Base-by-base conservation (phyloP, 768 basidiomycete species). In the Russula lepida region DNA sequence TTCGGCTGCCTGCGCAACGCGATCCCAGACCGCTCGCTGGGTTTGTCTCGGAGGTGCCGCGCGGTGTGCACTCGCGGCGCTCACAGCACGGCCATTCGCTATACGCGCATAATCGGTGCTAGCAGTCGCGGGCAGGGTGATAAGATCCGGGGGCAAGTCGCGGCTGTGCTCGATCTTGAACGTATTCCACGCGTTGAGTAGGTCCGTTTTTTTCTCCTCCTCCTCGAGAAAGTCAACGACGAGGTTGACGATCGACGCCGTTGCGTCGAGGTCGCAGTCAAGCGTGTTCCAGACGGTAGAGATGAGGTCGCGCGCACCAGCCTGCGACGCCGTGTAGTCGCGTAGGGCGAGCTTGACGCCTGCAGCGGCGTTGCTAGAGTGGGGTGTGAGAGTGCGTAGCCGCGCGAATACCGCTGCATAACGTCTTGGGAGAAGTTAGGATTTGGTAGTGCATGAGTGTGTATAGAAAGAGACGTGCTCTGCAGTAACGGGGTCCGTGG, bases 91-190 rank as follows among this genome's bases (percentile, higher is more conserved):
- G 6, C 92, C 92, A 27, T 85, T 83, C 4, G 90, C 78, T 63
- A 94, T 88, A 0, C 85, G 87, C 0, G 92, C 85, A 65, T 88
- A 95, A 47, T 84, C 84, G 0, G 82, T 75, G 9, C 87, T 85
- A 0, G 79, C 70, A 3, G 81, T 71, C 3, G 78, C 76, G 4
- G 86, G 84, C 0, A 78, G 71, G 5, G 30, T n/a, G 41, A 55
- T 32, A 2, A 94, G 78, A 52, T 92, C 86, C 0, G 93, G 92
- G 75, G 25, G 23, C 46, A 93, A 92, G 66, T 92, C 84, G 69
- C 84, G 83, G 21, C 85, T 86, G 84, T 90, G 88, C 89, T 95
- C 89, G 30, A 90, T 77, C 59, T 85, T 85, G 72, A 94, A 93
- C 1, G 84, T 84, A 53, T 88, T 89, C 87, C 95, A 90, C 0